These are phyloP conservation scores for Chamaecrista fasciculata DNA, from an alignment of 306 rosid genomes.

Conservation along the genomic window DNA sequence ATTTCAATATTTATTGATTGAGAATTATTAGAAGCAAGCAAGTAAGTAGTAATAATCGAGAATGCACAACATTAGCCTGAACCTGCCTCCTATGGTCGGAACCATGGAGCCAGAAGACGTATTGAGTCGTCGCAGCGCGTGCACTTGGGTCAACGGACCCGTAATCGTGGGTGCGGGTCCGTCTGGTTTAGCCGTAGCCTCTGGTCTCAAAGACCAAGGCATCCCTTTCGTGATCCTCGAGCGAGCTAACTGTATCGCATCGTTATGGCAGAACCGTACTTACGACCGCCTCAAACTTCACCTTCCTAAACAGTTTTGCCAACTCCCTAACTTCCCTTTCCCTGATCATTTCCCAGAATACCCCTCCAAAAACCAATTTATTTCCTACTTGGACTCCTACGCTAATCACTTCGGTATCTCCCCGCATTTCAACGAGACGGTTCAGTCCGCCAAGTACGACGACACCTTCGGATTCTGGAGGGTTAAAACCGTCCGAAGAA, in stretches of 20 bases:
- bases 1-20: no score
- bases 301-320: constrained; percentile 86
- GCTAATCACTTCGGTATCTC: constrained; percentile 63
- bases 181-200: constrained; percentile 84
- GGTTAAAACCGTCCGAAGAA: constrained; percentile 51
- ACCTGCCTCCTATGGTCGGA: constrained; percentile 46
- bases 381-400: constrained; percentile 70
- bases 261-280: constrained; percentile 81
- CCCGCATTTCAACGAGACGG: constrained; percentile 87
- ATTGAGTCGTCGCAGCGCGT: constrained; percentile 45
- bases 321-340: constrained; percentile 71
- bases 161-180: constrained; percentile 93
- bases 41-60: neutral
- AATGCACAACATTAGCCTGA: constrained; percentile 40
- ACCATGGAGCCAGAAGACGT: constrained; percentile 40
- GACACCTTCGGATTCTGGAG: constrained; percentile 84
- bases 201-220: constrained; percentile 72
- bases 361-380: constrained; percentile 79
- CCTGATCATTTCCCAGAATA: constrained; percentile 77
- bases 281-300: constrained; percentile 89
- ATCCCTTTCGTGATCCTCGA: constrained; percentile 76
- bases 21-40: no score
- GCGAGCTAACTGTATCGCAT: constrained; percentile 83
- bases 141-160: constrained; percentile 82
- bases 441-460: constrained; percentile 81